Base-by-base conservation (phyloP, 73 alveolate species). In the Stentor roeselii region DNA sequence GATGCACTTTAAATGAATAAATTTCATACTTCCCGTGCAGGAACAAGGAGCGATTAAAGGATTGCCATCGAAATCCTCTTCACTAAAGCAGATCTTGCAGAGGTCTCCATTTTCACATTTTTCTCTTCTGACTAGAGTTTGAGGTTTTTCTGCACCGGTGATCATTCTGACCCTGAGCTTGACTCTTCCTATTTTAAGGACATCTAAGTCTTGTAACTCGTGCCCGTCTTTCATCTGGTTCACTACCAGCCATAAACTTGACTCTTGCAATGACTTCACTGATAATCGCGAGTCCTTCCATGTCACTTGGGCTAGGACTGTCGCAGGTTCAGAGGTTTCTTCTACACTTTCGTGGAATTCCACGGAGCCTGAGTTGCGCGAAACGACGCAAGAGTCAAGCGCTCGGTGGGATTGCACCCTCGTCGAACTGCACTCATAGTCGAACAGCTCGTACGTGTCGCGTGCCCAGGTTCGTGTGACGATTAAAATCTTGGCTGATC, bases 21-120 rank as follows among this genome's bases (percentile, higher is more conserved):
- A 89, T 84, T 91, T 88, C 95, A 91, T 88, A 11, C 95, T 77
- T 3, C 96, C 96, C 50, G 90, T 82, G 75, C 96, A 91, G 50
- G 34, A 60, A 76, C 96, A 91, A 0, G 93, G 94, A 41, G 88
- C 87, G 15, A 91, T 60, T 42, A 91, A 75, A 21, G 96, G 96
- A 83, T 91, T 85, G 32, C 86, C 91, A 30, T 3, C n/a, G n/a
- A 11, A 39, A 38, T 30, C 14, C 21, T 61, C 42, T 61, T 61
- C 82, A 61, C 27, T 30, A 30, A 61, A 35, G 42, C 82, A 61
- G 6, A 61, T 61, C 6, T 36, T 11, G 82, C 82, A 61, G 21
- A 35, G 60, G 38, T 14, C 37, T n/a, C 58, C 82, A 14, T n/a
- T 14, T 11, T 6, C 82, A 14, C 42, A 61, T 6, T 14, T 61